Evolutionary conservation across 345 rosid species (phyloP), one percentile per base, ranked within the genome.

Genomic region (Euphorbia tirucalli): DNA sequence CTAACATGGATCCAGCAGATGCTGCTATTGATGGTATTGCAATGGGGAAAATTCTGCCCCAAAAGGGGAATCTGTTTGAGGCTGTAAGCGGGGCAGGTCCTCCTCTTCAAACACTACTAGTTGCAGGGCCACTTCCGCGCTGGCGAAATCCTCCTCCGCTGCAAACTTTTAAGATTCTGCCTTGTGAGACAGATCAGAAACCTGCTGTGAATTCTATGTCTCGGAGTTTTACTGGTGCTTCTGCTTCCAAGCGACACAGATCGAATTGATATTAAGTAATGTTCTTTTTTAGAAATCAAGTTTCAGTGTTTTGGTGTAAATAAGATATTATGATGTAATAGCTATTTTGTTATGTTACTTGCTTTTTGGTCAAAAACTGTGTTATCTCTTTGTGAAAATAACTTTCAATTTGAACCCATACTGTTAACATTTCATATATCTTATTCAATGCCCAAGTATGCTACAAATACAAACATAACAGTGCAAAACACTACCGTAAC

Each of bases 71-170:
- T 75, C 87, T 95, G 32, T 67, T 95, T 73, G 83, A 90, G 39
- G 75, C 91, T 11, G 87, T 95, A 35, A 82, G 83, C 82, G 91
- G 83, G 31, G 83, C 93, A 3, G 97, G 94, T 0, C 99, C 98
- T 58, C 91, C 92, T 37, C 91, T 95, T 44, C 87, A 85, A 48
- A 85, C 91, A 1, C 87, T 92, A 48, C 86, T 92, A 2, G 87
- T 92, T 21, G 88, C 99, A 0, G 99, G 99, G 24, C 98, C 91
- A 0, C 90, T 95, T 59, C 99, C 99, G n/a, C 77, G 75, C 74
- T 95, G 99, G 98, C 80, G 96, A 70, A 92, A 95, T 49, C 99
- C 98, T 21, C 99, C 99, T 22, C 91, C 96, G 35, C 27, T 83
- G 65, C 88, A 87, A n/a, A 44, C 86, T 1, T 80, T 90, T 71